Evolutionary conservation across 2,329 filamentous ascomycete species (phyloP).

Genomic region (Dactylellina cionopaga): DNA sequence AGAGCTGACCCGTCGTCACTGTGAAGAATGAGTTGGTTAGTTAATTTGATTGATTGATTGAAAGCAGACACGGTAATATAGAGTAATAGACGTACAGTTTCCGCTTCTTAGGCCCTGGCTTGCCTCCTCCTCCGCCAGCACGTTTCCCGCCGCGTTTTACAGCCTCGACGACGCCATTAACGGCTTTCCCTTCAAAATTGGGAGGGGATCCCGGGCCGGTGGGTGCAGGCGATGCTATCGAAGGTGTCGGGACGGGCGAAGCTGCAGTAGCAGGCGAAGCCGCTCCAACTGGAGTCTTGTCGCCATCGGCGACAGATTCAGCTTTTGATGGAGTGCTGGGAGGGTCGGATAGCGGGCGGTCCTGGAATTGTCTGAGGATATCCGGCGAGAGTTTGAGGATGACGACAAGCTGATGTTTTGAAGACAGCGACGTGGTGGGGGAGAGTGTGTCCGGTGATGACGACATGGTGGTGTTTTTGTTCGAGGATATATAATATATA

Average conservation of each 20-base stretch:
- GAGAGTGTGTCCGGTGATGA: slow-evolving; percentile 33
- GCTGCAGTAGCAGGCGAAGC: slow-evolving; percentile 61
- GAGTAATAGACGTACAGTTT: slow-evolving; percentile 75
- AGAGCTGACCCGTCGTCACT: slow-evolving; percentile 64
- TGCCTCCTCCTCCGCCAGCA: slow-evolving; percentile 70
- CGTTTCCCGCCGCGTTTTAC: slow-evolving; percentile 69
- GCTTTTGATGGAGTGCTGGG: slow-evolving; percentile 63
- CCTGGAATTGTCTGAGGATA: slow-evolving; percentile 65
- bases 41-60: not conserved
- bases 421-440: slow-evolving; percentile 55
- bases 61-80: not conserved
- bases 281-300: slow-evolving; percentile 62
- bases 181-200: slow-evolving; percentile 61
- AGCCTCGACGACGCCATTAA: slow-evolving; percentile 69
- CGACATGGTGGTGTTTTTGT: slow-evolving; percentile 24
- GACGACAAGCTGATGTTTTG: slow-evolving; percentile 62
- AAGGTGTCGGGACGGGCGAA: slow-evolving; percentile 59
- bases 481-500: slow-evolving; percentile 19
- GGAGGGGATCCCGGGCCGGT: slow-evolving; percentile 44
- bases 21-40: slow-evolving; percentile 46
- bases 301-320: slow-evolving; percentile 60
- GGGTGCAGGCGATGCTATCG: slow-evolving; percentile 42
- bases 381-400: slow-evolving; percentile 67
- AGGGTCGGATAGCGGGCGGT: slow-evolving; percentile 58
- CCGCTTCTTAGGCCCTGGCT: slow-evolving; percentile 94